Evolutionary conservation across 2,329 filamentous ascomycete species (phyloP), one percentile per base, ranked within the genome.

Genomic region (Cryphonectria nitschkei): DNA sequence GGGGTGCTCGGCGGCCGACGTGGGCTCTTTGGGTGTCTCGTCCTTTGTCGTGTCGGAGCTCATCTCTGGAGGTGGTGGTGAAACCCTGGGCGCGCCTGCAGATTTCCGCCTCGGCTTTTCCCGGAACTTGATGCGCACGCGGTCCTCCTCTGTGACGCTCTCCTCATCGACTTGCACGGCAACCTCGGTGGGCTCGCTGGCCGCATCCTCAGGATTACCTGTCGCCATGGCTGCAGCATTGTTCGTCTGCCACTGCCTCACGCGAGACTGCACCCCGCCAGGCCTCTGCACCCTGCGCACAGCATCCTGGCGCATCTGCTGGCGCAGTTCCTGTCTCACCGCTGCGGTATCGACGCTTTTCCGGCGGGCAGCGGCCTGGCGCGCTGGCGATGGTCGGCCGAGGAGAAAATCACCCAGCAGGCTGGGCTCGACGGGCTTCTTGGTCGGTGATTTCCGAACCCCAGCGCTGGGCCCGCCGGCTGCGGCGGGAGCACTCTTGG

Each of bases 171-270:
- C 84, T 16, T 86, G 84, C 71, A 88, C 87, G 7, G 88, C 85
- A 43, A 93, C 81, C 54, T 92, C 89, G 41, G 88, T 87, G 3
- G 90, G 72, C 74, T 89, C 88, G 41, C 84, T 88, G 7, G 86
- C 84, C 8, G 84, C 80, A 34, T 85, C 85, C 43, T 87, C 82
- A 1, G 86, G 85, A 69, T 86, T 83, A 2, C 83, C 85, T 1
- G 81, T 81, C 3, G 77, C 81, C 80, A 91, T 87, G 37, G 90
- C 91, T 7, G 87, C 87, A 46, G 91, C 92, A 76, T 92, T 93
- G 75, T 90, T 85, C 77, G 91, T 91, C 80, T 97, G 94, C 94
- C 94, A 97, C 80, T 91, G 88, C 75, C 90, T 91, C 68, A 97
- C 93, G 76, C 94, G 90, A 75, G 93, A 92, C 73, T 88, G 88